These are phyloP conservation scores for Curvularia verruculosa DNA, from an alignment of 2,329 filamentous ascomycete species.

Conservation along the genomic window DNA sequence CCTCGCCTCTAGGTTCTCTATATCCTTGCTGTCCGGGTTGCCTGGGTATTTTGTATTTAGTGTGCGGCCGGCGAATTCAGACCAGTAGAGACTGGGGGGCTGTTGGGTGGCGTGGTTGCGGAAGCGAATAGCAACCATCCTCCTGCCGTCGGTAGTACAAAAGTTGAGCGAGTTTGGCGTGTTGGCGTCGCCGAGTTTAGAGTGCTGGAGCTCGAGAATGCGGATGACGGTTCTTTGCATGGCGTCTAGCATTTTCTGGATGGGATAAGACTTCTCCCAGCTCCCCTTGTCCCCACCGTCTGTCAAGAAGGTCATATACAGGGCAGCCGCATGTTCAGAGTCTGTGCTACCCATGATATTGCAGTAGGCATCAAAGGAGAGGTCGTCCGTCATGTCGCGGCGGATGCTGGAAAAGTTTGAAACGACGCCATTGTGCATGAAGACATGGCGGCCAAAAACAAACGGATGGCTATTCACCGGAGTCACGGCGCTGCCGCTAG, in stretches of 20 bases:
- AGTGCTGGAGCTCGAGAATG: constrained; percentile 56
- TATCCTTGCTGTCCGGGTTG: constrained; percentile 51
- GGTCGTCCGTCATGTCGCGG: constrained; percentile 53
- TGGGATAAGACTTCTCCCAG: constrained; percentile 54
- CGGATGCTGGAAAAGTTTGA: constrained; percentile 56
- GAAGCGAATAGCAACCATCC: constrained; percentile 59
- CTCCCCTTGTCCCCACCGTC: constrained; percentile 43
- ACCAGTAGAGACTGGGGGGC: constrained; percentile 60
- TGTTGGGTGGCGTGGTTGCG: constrained; percentile 60
- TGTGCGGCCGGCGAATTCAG: constrained; percentile 57
- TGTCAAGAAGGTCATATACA: constrained; percentile 57
- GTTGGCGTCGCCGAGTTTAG: constrained; percentile 47
- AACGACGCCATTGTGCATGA: constrained; percentile 64
- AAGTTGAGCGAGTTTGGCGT: constrained; percentile 60
- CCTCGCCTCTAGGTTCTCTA: constrained; percentile 43
- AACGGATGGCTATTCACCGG: constrained; percentile 63
- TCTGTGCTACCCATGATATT: constrained; percentile 60
- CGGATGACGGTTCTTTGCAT: constrained; percentile 55
- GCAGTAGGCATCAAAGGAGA: constrained; percentile 57
- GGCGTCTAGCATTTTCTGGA: constrained; percentile 53
- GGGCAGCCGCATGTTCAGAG: constrained; percentile 59
- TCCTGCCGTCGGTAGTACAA: constrained; percentile 58
- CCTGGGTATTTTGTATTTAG: constrained; percentile 61
- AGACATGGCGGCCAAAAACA: constrained; percentile 59
- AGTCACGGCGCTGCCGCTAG: constrained; percentile 56